phyloP scores from a whole-genome alignment of 1,139 yeast genomes.

The Maudiozyma humilis region DNA sequence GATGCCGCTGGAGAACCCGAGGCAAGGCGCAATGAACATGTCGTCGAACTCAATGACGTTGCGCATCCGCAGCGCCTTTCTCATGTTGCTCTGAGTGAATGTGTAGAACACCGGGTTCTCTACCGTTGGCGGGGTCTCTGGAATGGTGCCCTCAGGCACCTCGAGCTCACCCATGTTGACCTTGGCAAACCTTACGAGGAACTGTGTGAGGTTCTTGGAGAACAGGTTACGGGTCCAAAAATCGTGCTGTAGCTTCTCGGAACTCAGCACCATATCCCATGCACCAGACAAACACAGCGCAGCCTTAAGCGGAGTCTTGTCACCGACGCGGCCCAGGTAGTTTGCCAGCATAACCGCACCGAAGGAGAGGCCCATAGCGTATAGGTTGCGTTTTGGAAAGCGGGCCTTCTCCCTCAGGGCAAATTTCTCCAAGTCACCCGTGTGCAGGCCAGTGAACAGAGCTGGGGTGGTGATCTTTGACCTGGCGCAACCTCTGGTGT shows the following conservation, averaged over 20 bases:
- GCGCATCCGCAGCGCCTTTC: conserved; percentile 30
- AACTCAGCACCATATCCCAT: conserved; percentile 69
- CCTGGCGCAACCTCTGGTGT: conserved; percentile 82
- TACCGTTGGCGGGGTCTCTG: conserved; percentile 31
- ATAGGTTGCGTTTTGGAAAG: conserved; percentile 68
- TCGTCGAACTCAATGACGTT: conserved; percentile 58
- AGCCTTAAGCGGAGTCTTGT: conserved; percentile 46
- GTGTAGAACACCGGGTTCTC: conserved; percentile 24
- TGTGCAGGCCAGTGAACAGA: conserved; percentile 67
- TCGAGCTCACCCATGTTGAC: conserved; percentile 53
- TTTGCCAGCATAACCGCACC: conserved; percentile 80
- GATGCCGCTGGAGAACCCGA: conserved; percentile 61
- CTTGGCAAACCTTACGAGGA: conserved; percentile 52
- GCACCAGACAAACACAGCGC: conserved; percentile 69
- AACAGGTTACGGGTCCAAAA: conserved; percentile 57
- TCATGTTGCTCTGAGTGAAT: conserved; percentile 33
- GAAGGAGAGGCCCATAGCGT: conserved; percentile 74
- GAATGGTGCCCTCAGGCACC: conserved; percentile 23
- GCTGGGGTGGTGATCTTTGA: conserved; percentile 68
- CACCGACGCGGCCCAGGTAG: conserved; percentile 67
- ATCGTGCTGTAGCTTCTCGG: conserved; percentile 42
- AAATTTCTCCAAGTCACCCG: conserved; percentile 62
- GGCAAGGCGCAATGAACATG: conserved; percentile 58
- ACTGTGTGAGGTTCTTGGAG: conserved; percentile 57
- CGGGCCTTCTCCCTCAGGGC: conserved; percentile 42